Conservation (phyloP, 2,329 filamentous ascomycete species). For the Talaromyces sp. region DNA sequence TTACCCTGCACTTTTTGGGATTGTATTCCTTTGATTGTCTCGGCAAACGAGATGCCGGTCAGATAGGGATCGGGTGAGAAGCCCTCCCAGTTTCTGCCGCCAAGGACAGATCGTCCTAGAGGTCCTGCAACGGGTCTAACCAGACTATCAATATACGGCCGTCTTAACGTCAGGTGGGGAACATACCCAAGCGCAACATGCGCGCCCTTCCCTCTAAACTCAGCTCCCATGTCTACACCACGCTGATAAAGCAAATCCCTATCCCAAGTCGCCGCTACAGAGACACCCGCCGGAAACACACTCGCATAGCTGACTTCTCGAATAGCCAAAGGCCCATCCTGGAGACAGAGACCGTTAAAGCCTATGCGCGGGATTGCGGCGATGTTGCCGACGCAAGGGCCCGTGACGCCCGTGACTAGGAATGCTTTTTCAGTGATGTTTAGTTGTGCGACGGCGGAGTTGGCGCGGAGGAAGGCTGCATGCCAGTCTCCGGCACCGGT, state of each 20-base stretch:
- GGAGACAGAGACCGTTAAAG: slow-evolving; percentile 39
- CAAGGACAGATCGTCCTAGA: slow-evolving; percentile 38
- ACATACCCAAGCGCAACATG: slow-evolving; percentile 44
- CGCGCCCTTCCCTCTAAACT: slow-evolving; percentile 38
- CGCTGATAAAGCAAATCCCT: slow-evolving; percentile 52
- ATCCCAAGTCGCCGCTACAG: slow-evolving; percentile 62
- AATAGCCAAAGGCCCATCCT: slow-evolving; percentile 52
- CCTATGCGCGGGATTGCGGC: slow-evolving; percentile 31
- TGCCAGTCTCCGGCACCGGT: slow-evolving; percentile 23
- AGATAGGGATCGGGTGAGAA: slow-evolving; percentile 45
- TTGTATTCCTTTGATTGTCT: slow-evolving; percentile 42
- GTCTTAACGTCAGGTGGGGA: neutral
- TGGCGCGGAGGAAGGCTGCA: slow-evolving; percentile 18
- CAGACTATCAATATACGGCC: neutral
- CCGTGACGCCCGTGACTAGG: slow-evolving; percentile 28
- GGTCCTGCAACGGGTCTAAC: slow-evolving; percentile 30
- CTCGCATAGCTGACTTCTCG: slow-evolving; percentile 67
- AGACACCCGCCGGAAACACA: slow-evolving; percentile 71
- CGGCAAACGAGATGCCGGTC: slow-evolving; percentile 39
- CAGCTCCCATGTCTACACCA: slow-evolving; percentile 54
- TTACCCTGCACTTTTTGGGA: slow-evolving; percentile 54
- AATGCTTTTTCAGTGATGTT: slow-evolving; percentile 22
- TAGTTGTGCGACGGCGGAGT: slow-evolving; percentile 18
- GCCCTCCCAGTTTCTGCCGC: slow-evolving; percentile 47
- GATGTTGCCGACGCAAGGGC: slow-evolving; percentile 35